These are phyloP conservation scores for Pseudofabraea citricarpa DNA, from an alignment of 2,329 filamentous ascomycete genomes.

Conservation along the genomic window DNA sequence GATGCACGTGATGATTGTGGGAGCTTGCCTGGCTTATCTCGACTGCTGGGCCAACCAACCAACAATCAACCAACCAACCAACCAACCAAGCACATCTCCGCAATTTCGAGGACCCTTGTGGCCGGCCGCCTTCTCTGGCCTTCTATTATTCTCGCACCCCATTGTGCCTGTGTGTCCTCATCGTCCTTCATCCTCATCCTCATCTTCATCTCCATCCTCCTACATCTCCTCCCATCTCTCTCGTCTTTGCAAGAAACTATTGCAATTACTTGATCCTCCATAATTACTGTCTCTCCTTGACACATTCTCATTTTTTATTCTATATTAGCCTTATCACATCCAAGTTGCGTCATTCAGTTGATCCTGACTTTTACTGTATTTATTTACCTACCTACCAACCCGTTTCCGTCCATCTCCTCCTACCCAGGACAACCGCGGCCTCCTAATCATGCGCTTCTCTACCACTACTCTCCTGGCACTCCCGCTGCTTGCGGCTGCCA, in stretches of 20 bases:
- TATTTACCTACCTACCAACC: conserved; percentile 6
- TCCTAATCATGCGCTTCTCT: conserved; percentile 52
- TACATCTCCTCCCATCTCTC: no score
- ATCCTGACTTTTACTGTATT: conserved; percentile 5
- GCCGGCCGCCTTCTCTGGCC: no score
- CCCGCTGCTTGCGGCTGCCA: conserved; percentile 49
- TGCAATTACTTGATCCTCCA: not conserved
- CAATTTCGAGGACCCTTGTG: no score
- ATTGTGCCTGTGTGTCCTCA: no score
- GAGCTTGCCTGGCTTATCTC: no score
- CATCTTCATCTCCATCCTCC: no score
- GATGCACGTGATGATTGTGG: no score
- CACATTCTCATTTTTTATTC: not conserved
- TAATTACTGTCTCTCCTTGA: conserved; percentile 1
- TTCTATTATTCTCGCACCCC: no score
- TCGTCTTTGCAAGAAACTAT: not conserved
- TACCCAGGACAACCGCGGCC: not conserved
- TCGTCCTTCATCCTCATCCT: no score
- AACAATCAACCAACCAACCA: no score
- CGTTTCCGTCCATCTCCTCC: conserved; percentile 2
- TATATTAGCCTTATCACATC: not conserved
- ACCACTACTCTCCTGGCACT: conserved; percentile 45
- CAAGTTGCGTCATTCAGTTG: conserved; percentile 8
- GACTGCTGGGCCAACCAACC: no score
- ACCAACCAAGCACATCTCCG: no score